A percentile compares a stretch with the other conserved stretches of the same genome.
These are phyloP conservation scores for Penicillium hesseltinei DNA, from an alignment of 2,329 filamentous ascomycete genomes.

Conservation along the genomic window DNA sequence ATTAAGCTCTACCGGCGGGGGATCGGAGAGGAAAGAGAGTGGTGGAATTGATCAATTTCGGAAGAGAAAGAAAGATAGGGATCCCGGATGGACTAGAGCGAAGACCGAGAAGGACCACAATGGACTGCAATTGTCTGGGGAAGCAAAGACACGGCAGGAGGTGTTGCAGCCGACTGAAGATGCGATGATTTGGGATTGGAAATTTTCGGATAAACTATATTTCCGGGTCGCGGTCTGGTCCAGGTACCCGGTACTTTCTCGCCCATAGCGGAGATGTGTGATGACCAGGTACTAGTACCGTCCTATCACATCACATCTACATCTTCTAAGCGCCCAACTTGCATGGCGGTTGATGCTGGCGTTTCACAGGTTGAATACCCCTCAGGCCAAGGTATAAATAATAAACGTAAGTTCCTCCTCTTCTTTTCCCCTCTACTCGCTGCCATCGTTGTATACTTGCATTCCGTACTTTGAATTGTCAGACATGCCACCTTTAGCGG, in stretches of 20 bases:
- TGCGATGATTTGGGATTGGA: constrained; percentile 23
- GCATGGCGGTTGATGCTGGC: constrained; percentile 19
- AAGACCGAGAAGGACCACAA: neutral
- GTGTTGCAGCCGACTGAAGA: constrained; percentile 4
- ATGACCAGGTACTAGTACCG: constrained; percentile 12
- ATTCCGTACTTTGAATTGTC: constrained; percentile 2
- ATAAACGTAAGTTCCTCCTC: constrained; percentile 10
- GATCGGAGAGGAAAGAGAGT: constrained; percentile 7
- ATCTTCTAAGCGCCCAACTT: constrained; percentile 22
- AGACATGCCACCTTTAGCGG: constrained; percentile 47
- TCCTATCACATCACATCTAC: constrained; percentile 20
- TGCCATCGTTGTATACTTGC: neutral
- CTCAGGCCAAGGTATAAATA: constrained; percentile 18
- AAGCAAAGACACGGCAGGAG: constrained; percentile 1
- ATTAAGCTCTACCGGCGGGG: constrained; percentile 21
- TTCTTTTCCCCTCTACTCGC: neutral
- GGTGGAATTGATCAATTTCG: neutral
- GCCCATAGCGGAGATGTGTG: constrained; percentile 5
- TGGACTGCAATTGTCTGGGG: constrained; percentile 3
- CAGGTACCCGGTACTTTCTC: constrained; percentile 7
- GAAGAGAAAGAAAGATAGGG: neutral
- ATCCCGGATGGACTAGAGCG: neutral
- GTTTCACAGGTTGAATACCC: constrained; percentile 20
- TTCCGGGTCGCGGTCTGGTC: constrained; percentile 9
- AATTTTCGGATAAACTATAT: constrained; percentile 39